Percentiles rank a stretch among this genome's conserved stretches.
Conservation (phyloP, 305 asterid species). For the Fraxinus angustifolia region DNA sequence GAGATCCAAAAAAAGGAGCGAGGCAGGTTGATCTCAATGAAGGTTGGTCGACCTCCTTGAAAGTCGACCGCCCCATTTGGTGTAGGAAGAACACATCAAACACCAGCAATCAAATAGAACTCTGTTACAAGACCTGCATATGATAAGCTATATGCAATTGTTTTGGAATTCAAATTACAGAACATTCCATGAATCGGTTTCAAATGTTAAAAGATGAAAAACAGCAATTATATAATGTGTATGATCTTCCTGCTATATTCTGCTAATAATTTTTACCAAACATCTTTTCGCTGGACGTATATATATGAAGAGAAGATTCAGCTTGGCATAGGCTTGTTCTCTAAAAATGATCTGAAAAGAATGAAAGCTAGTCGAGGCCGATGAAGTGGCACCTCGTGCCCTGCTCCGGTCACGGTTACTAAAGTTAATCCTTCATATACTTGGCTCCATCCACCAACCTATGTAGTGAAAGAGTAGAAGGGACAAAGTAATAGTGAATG, state of each 20-base stretch:
- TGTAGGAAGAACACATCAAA: not conserved
- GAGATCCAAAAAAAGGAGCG: not conserved
- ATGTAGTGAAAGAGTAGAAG: not conserved
- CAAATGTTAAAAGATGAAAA: not conserved
- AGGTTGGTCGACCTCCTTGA: not conserved
- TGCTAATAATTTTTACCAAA: not conserved
- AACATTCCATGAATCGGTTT: not conserved
- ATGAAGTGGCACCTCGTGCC: constrained; percentile 96
- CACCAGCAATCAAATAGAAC: not conserved
- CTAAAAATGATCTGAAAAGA: constrained; percentile 70
- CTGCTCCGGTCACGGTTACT: constrained; percentile 87
- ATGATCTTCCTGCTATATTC: not conserved
- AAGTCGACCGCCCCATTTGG: not conserved
- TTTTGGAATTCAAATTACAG: not conserved
- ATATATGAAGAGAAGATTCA: constrained; percentile 19
- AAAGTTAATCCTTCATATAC: constrained; percentile 75
- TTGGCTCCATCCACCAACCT: constrained; percentile 99
- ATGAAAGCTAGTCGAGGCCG: constrained; percentile 84
- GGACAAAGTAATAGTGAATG: not conserved
- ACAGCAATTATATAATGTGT: not conserved
- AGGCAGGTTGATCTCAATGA: not conserved
- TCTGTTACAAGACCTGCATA: not conserved
- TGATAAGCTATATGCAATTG: not conserved
- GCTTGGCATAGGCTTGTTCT: constrained; percentile 67
- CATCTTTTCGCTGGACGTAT: not conserved